Percentiles rank a stretch among this genome's conserved stretches.
Evolutionary conservation across 495 filamentous ascomycete species (phyloP).

Genomic region (Pseudomonodictys pantanalensis): DNA sequence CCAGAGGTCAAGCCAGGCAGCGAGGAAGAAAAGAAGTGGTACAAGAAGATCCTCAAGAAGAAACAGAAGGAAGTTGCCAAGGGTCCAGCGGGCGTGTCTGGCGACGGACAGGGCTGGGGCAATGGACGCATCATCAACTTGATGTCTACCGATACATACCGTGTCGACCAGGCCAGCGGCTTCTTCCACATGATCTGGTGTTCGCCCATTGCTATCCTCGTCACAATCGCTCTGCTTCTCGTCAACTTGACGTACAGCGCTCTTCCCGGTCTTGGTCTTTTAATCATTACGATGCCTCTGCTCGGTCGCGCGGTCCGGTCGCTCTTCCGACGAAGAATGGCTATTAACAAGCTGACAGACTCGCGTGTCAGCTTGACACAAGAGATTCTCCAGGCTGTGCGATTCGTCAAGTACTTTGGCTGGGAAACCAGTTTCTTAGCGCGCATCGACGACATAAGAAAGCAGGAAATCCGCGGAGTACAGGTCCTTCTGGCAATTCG

Average conservation of each 20-base stretch:
- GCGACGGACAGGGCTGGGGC: slow-evolving; percentile 77
- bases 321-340: slow-evolving; percentile 66
- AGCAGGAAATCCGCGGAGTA: slow-evolving; percentile 71
- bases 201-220: slow-evolving; percentile 69
- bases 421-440: slow-evolving; percentile 86
- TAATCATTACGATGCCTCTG: slow-evolving; percentile 72
- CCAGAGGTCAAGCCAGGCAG: slow-evolving; percentile 40
- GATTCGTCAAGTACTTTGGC: slow-evolving; percentile 94
- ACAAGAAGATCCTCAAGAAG: slow-evolving; percentile 46
- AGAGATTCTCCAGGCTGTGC: slow-evolving; percentile 84
- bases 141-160: slow-evolving; percentile 92
- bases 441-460: slow-evolving; percentile 69
- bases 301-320: slow-evolving; percentile 69
- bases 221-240: slow-evolving; percentile 73
- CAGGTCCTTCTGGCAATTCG: slow-evolving; percentile 76
- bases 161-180: slow-evolving; percentile 77
- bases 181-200: slow-evolving; percentile 92
- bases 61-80: slow-evolving; percentile 41
- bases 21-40: slow-evolving; percentile 48
- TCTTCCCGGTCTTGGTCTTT: slow-evolving; percentile 78
- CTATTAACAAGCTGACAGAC: slow-evolving; percentile 90
- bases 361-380: slow-evolving; percentile 86
- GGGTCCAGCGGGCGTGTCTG: slow-evolving; percentile 49
- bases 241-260: slow-evolving; percentile 87
- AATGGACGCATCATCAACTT: slow-evolving; percentile 87